phyloP scores from a whole-genome alignment of 1,139 yeast species.

The Hansenula sp. region DNA sequence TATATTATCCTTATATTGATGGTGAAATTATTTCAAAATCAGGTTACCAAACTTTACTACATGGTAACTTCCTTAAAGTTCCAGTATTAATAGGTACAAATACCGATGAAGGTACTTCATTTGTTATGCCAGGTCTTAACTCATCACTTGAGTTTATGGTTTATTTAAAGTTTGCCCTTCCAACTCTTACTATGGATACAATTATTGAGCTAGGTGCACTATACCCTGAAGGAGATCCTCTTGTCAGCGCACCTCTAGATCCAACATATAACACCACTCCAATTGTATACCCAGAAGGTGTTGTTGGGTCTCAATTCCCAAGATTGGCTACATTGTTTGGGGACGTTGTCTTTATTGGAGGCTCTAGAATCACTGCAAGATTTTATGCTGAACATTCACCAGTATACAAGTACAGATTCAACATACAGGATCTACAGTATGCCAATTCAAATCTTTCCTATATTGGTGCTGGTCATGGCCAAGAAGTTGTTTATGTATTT shows the following conservation, averaged over 20 bases:
- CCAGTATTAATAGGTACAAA: conserved; percentile 17
- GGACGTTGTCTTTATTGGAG: conserved; percentile 13
- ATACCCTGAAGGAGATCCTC: conserved; percentile 7
- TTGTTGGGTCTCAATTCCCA: conserved; percentile 8
- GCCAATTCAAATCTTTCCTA: conserved; percentile 3
- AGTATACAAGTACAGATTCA: conserved; percentile 17
- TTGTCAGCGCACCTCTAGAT: conserved; percentile 10
- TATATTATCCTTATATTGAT: conserved; percentile 15
- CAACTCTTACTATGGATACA: conserved; percentile 8
- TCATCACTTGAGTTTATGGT: conserved; percentile 1
- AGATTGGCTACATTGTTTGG: conserved; percentile 11
- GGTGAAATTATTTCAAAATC: conserved; percentile 13
- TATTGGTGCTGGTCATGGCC: conserved; percentile 16
- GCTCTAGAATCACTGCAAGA: conserved; percentile 13
- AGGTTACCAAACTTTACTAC: conserved; percentile 8
- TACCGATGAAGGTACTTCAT: conserved; percentile 18
- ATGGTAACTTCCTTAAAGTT: conserved; percentile 12
- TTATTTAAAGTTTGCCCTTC: not conserved
- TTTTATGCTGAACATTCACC: conserved; percentile 2
- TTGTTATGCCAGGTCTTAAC: conserved; percentile 5
- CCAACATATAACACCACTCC: conserved; percentile 7
- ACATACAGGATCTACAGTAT: conserved; percentile 14
- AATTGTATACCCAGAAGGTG: conserved; percentile 1
- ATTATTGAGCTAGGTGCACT: conserved; percentile 1
- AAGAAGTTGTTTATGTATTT: conserved; percentile 21